Conservation (phyloP, 768 basidiomycete species). For the Phaeotremella fagi region DNA sequence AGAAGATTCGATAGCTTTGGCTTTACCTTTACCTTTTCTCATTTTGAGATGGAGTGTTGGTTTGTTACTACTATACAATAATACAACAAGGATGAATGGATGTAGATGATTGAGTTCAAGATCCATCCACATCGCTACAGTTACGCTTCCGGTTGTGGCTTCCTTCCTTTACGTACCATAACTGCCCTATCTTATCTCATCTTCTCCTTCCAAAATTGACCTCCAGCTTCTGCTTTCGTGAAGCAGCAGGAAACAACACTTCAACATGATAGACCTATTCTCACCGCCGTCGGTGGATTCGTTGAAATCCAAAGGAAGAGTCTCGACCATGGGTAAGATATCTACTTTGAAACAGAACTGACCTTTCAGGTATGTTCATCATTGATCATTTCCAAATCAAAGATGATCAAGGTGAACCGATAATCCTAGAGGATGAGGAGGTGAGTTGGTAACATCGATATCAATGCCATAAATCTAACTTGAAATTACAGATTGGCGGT, state of each 20-base stretch:
- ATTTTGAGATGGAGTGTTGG: no score
- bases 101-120: no score
- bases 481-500: constrained; percentile 29
- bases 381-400: constrained; percentile 35
- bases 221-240: no score
- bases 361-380: constrained; percentile 37
- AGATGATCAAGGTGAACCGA: constrained; percentile 12
- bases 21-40: constrained; percentile 11
- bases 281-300: constrained; percentile 2
- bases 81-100: no score
- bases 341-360: background rate
- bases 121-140: no score
- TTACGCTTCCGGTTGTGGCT: no score
- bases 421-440: constrained; percentile 19
- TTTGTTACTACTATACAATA: no score
- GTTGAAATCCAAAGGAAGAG: constrained; percentile 10
- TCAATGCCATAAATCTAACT: constrained; percentile 1
- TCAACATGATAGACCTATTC: background rate
- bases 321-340: constrained; percentile 19
- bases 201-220: no score
- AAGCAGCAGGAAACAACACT: no score
- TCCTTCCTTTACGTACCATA: no score
- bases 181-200: background rate
- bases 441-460: constrained; percentile 12
- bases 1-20: constrained; percentile 9